phyloP scores from a whole-genome alignment of 441 rosid species.

The Corymbia calophylla region DNA sequence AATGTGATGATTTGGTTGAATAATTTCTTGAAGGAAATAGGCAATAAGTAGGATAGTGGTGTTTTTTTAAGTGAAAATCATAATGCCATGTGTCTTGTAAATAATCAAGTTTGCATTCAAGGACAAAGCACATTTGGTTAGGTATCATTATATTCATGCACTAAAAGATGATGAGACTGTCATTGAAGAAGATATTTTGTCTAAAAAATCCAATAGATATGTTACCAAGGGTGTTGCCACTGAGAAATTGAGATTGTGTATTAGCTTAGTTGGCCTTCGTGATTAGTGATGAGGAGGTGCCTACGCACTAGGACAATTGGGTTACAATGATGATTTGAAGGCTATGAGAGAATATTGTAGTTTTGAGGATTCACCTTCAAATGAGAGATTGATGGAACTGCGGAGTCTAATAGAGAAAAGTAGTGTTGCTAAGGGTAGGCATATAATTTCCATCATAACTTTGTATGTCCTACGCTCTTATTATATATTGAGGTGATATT shows the following conservation, averaged over 20 bases:
- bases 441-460: not conserved
- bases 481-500: not conserved
- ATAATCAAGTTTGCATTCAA: not conserved
- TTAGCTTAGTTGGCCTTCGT: not conserved
- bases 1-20: not conserved
- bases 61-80: not conserved
- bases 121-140: not conserved
- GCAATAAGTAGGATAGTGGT: fast-evolving
- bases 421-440: not conserved
- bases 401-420: not conserved
- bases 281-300: not conserved
- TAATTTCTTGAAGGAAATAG: not conserved
- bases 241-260: not conserved
- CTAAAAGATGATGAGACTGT: not conserved
- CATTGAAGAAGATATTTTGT: not conserved
- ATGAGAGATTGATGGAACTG: fast-evolving
- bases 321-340: not conserved
- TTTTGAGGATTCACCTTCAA: not conserved
- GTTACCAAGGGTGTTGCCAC: not conserved
- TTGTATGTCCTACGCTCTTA: not conserved
- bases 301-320: not conserved
- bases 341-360: not conserved
- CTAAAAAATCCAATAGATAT: not conserved
- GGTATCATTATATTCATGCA: not conserved
- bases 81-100: not conserved